Conservation (phyloP, 257 asterid species). For the Solanum stenotomum region DNA sequence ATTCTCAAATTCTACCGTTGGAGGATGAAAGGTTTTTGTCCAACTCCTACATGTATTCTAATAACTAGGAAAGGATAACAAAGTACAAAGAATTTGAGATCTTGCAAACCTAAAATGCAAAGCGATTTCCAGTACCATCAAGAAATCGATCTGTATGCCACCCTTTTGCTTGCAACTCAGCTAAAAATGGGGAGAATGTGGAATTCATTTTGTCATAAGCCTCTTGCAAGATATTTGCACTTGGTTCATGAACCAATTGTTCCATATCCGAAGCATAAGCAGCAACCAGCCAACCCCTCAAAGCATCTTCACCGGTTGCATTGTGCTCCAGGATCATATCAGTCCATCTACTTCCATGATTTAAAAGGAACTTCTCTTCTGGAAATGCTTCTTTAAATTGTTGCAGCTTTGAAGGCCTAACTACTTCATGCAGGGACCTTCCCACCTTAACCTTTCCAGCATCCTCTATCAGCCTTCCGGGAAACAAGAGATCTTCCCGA, state of each 20-base stretch:
- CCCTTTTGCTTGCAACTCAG: conserved; percentile 75
- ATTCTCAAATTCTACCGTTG: not conserved
- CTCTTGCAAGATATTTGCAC: conserved; percentile 27
- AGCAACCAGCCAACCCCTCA: conserved; percentile 99
- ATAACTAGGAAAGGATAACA: not conserved
- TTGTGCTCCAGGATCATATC: conserved; percentile 73
- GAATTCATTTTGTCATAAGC: conserved; percentile 58
- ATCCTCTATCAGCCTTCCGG: conserved; percentile 72
- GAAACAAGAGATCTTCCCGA: conserved; percentile 75
- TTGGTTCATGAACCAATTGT: conserved; percentile 6
- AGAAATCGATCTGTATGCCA: conserved; percentile 97
- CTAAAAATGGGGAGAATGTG: conserved; percentile 49
- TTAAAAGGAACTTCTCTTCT: conserved; percentile 57
- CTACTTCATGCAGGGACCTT: conserved; percentile 51
- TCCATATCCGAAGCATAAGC: conserved; percentile 69
- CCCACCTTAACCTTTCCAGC: conserved; percentile 91
- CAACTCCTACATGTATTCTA: not conserved
- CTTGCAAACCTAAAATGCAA: conserved; percentile 25
- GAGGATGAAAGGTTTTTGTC: not conserved
- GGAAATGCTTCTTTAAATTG: conserved; percentile 48
- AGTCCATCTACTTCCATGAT: conserved; percentile 42
- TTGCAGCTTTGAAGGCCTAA: conserved; percentile 62
- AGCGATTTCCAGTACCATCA: conserved; percentile 82
- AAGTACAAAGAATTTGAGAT: not conserved
- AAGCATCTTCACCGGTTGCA: conserved; percentile 86